A percentile compares a stretch with the other conserved stretches of the same genome.
Conservation (phyloP, 2,329 filamentous ascomycete species). For the Coleophoma crateriformis region DNA sequence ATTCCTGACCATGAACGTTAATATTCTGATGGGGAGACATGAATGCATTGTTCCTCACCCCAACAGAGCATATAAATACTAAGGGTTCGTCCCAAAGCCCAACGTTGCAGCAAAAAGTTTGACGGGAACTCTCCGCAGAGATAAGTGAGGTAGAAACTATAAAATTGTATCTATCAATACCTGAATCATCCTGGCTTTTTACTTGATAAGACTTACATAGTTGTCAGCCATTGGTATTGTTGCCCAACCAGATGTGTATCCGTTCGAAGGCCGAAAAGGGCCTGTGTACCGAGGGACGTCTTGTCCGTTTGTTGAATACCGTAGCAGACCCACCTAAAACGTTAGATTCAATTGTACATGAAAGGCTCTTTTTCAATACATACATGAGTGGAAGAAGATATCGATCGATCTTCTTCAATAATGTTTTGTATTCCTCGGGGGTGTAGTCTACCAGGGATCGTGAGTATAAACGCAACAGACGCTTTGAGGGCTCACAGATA, state of each 20-base stretch:
- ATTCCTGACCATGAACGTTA: neutral
- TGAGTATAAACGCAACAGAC: neutral
- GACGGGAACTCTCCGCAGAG: conserved; percentile 1
- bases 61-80: conserved; percentile 1
- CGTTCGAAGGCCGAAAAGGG: conserved; percentile 37
- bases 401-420: conserved; percentile 36
- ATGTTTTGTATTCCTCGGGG: conserved; percentile 31
- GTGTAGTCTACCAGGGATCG: conserved; percentile 21
- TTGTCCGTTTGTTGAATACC: conserved; percentile 44
- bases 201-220: conserved; percentile 8
- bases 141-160: conserved; percentile 19
- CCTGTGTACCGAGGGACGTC: conserved; percentile 42
- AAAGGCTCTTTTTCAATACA: conserved; percentile 11
- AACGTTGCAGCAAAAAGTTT: neutral
- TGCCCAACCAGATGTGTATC: conserved; percentile 37
- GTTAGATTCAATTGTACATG: too few species aligned
- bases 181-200: neutral
- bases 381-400: conserved; percentile 42
- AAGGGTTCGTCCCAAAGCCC: neutral
- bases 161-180: neutral
- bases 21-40: neutral
- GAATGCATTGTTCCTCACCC: neutral
- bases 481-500: neutral
- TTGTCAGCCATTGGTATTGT: conserved; percentile 43
- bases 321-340: conserved; percentile 31